Percentiles rank a stretch among this genome's conserved stretches.
phyloP scores from a whole-genome alignment of 2,329 filamentous ascomycete species.

The Lachnellula willkommii region DNA sequence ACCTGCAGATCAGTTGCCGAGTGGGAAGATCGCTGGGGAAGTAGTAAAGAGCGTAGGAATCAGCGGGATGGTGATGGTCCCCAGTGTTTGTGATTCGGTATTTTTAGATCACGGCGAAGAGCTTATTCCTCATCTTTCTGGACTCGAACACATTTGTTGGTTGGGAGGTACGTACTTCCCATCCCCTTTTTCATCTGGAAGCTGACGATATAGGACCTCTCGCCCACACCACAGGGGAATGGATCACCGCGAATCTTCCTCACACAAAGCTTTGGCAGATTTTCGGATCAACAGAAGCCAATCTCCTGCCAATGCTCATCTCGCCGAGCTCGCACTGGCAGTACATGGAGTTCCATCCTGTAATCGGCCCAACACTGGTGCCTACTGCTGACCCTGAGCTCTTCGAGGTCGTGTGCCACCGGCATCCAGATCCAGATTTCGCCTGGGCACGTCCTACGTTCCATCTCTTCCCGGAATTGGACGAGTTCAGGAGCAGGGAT shows the following conservation, averaged over 20 bases:
- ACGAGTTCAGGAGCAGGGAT: constrained; percentile 42
- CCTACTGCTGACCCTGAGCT: constrained; percentile 23
- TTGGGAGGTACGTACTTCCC: constrained; percentile 17
- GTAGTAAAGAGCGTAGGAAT: constrained; percentile 21
- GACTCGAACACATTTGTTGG: constrained; percentile 17
- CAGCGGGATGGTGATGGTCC: constrained; percentile 16
- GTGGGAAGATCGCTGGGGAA: constrained; percentile 13
- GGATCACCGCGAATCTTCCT: constrained; percentile 24
- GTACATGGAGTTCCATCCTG: constrained; percentile 30
- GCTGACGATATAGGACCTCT: constrained; percentile 22
- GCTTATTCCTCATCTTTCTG: constrained; percentile 4
- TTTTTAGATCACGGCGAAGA: constrained; percentile 14
- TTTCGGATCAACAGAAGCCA: constrained; percentile 33
- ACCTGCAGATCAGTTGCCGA: constrained; percentile 4
- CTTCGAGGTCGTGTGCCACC: constrained; percentile 33
- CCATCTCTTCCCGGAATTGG: constrained; percentile 35
- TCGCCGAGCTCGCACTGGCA: constrained; percentile 29
- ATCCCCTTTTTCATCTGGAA: no score
- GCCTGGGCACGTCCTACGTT: constrained; percentile 34
- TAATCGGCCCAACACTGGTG: constrained; percentile 18
- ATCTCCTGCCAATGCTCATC: constrained; percentile 17
- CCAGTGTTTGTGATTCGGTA: constrained; percentile 12
- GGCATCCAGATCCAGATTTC: constrained; percentile 20
- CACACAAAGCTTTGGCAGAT: constrained; percentile 21
- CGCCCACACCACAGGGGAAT: constrained; percentile 28